Evolutionary conservation across 2,329 filamentous ascomycete species (phyloP).

Genomic region (Colletotrichum brevisporum): DNA sequence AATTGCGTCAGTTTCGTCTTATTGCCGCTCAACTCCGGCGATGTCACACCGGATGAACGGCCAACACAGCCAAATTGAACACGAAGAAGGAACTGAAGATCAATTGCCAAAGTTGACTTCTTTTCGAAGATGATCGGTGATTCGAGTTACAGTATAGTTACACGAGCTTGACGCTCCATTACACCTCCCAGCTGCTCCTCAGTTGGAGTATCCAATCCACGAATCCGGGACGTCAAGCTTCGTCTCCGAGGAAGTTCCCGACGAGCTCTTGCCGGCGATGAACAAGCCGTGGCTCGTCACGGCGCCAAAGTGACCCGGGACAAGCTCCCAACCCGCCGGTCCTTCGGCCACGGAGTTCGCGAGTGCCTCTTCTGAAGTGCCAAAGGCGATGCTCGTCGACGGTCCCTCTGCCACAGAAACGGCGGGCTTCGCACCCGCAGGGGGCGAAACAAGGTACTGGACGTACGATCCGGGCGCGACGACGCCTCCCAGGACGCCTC

Average conservation of each 20-base stretch:
- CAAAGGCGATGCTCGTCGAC: constrained; percentile 49
- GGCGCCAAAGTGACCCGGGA: constrained; percentile 70
- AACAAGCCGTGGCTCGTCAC: constrained; percentile 74
- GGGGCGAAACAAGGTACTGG: constrained; percentile 72
- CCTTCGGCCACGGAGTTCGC: constrained; percentile 25
- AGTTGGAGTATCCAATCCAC: constrained; percentile 38
- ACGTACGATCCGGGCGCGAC: constrained; percentile 75
- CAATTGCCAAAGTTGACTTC: too few relatives aligned
- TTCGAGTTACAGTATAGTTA: background rate
- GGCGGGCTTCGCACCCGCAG: constrained; percentile 33
- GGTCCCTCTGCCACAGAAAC: constrained; percentile 32
- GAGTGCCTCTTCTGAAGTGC: constrained; percentile 46
- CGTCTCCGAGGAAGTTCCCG: constrained; percentile 44
- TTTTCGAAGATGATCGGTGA: too few relatives aligned
- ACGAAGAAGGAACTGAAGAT: background rate
- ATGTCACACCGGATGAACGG: constrained; percentile 21
- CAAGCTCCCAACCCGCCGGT: constrained; percentile 44
- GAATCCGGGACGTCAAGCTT: constrained; percentile 66
- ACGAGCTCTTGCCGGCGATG: constrained; percentile 46
- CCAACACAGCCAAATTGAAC: background rate
- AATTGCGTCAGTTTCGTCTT: constrained; percentile 34
- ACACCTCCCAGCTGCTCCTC: background rate
- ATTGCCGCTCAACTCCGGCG: constrained; percentile 21
- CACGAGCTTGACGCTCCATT: constrained; percentile 5
- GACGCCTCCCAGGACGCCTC: constrained; percentile 64